A percentile compares a stretch with the other conserved stretches of the same genome.
Conservation (phyloP, 805 yeast genomes). For the Zygotorulaspora chibaensis region DNA sequence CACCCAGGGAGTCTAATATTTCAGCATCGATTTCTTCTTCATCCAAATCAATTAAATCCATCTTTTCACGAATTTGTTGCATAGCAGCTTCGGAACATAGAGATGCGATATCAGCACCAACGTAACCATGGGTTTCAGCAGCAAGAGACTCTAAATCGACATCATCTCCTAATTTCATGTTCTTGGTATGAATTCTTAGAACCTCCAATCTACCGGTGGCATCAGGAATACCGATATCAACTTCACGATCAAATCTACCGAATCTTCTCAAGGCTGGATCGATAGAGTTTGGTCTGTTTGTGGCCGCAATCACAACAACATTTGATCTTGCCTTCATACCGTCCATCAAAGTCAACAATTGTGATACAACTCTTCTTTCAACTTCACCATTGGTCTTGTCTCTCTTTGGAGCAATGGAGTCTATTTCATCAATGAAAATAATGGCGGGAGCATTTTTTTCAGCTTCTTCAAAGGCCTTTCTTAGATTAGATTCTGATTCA, state of each 20-base stretch:
- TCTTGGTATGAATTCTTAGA: conserved; percentile 94
- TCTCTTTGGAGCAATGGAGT: conserved; percentile 98
- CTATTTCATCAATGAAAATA: conserved; percentile 97
- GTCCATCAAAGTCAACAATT: conserved; percentile 95
- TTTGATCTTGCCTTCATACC: conserved; percentile 99
- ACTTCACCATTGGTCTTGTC: conserved; percentile 99
- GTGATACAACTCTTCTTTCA: conserved; percentile 98
- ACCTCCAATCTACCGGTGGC: conserved; percentile 98
- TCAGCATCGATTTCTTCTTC: conserved; percentile 98
- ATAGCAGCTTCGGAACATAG: conserved; percentile 99
- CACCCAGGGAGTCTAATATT: conserved; percentile 91
- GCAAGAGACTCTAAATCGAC: conserved; percentile 96
- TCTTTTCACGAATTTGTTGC: conserved; percentile 99
- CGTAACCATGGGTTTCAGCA: conserved; percentile 97
- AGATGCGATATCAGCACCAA: conserved; percentile 98
- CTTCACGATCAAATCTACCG: conserved; percentile 86
- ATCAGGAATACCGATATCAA: conserved; percentile 93
- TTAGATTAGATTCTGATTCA: conserved; percentile 93
- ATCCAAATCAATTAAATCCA: conserved; percentile 94
- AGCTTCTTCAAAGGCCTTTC: conserved; percentile 99
- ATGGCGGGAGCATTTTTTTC: conserved; percentile 98
- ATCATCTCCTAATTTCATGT: conserved; percentile 93
- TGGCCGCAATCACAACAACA: conserved; percentile 97
- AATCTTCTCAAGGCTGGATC: conserved; percentile 83
- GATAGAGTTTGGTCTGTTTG: conserved; percentile 69